Evolutionary conservation across 345 rosid genomes (phyloP).

Genomic region (Syzygium oleosum): DNA sequence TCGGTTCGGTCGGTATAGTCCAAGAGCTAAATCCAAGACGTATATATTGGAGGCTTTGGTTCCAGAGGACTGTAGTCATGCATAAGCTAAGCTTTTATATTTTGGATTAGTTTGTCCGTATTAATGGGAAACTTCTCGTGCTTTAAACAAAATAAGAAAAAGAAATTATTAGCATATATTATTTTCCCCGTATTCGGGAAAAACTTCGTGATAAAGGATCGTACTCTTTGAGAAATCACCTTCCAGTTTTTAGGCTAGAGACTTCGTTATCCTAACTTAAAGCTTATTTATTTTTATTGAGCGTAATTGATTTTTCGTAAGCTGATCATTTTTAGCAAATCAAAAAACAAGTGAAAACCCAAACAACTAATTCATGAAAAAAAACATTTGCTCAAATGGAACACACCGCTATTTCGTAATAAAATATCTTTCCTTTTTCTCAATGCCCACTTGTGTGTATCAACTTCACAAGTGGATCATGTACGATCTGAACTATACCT

Average conservation of each 20-base stretch:
- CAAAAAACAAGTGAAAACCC: neutral
- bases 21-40: neutral
- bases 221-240: neutral
- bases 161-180: neutral
- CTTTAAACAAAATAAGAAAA: neutral
- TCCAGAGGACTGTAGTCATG: neutral
- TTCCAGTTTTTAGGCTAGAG: neutral
- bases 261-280: neutral
- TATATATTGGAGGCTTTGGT: neutral
- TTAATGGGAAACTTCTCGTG: accelerated
- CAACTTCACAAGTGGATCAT: neutral
- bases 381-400: neutral
- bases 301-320: neutral
- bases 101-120: neutral
- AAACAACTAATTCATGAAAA: neutral
- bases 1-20: neutral
- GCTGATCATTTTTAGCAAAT: neutral
- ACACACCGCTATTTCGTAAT: neutral
- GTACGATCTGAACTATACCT: neutral
- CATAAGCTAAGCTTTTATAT: neutral
- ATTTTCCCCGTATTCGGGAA: accelerated
- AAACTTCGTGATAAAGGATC: neutral
- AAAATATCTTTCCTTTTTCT: neutral
- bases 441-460: neutral
- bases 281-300: neutral